phyloP scores from a whole-genome alignment of 805 yeast genomes.

The Metschnikowia colocasiae region DNA sequence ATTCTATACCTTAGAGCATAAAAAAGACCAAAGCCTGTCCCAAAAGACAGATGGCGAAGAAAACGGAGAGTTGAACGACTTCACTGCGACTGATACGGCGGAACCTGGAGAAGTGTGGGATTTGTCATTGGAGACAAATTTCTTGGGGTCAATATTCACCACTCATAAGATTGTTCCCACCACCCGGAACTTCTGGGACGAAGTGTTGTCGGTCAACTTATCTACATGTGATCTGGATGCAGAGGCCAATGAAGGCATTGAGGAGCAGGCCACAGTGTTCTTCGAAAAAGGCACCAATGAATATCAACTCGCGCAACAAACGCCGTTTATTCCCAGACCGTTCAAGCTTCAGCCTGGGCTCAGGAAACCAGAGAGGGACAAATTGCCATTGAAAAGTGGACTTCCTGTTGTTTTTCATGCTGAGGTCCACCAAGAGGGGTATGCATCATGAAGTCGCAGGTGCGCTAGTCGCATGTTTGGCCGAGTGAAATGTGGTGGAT shows the following conservation, averaged over 20 bases:
- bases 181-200: constrained; percentile 1
- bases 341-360: constrained; percentile 1
- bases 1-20: neutral
- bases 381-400: neutral
- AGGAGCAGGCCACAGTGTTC: neutral
- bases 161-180: neutral
- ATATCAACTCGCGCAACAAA: constrained; percentile 1
- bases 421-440: neutral
- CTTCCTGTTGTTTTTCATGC: neutral
- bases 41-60: neutral
- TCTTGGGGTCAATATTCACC: constrained; percentile 1
- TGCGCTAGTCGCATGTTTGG: neutral
- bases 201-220: neutral
- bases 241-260: neutral
- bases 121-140: constrained; percentile 3
- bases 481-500: neutral
- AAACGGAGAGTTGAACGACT: neutral
- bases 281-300: constrained; percentile 1
- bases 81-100: neutral
- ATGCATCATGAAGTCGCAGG: neutral
- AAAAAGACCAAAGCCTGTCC: neutral
- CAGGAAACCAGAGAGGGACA: neutral
- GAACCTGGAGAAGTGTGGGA: neutral
- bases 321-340: neutral
- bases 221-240: neutral